Conservation (phyloP, 164 flowering plant species). For the Chloranthus sessilifolius region DNA sequence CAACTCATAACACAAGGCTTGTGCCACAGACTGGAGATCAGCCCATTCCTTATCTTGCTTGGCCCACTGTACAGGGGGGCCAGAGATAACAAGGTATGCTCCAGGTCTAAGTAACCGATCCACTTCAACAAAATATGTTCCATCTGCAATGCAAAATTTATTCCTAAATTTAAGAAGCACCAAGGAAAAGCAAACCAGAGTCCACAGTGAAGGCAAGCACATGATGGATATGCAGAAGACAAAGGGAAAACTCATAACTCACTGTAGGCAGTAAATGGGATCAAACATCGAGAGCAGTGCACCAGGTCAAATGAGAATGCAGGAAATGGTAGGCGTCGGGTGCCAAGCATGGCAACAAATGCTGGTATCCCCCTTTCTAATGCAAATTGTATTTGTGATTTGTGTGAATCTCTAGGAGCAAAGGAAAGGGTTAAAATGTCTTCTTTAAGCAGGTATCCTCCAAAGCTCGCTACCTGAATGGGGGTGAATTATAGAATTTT, state of each 20-base stretch:
- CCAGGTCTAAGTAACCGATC: conserved; percentile 93
- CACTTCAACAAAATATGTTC: conserved; percentile 89
- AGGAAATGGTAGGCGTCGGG: conserved; percentile 91
- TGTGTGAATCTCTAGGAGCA: conserved; percentile 99
- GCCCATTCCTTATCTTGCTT: conserved; percentile 99
- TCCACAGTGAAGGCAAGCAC: background rate
- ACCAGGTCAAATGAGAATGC: conserved; percentile 84
- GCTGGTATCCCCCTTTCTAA: conserved; percentile 95
- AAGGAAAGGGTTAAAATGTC: conserved; percentile 81
- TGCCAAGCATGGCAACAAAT: conserved; percentile 97
- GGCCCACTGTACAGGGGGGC: conserved; percentile 97
- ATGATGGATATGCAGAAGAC: background rate
- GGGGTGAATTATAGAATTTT: conserved; percentile 1
- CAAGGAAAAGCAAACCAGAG: background rate
- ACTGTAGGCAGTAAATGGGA: conserved; percentile 97
- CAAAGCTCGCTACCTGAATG: conserved; percentile 95
- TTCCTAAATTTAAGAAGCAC: conserved; percentile 8
- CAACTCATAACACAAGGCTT: conserved; percentile 83
- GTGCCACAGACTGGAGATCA: conserved; percentile 90
- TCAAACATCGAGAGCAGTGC: conserved; percentile 93
- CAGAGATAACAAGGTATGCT: conserved; percentile 90
- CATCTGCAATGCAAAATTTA: conserved; percentile 58
- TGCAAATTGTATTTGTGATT: conserved; percentile 94
- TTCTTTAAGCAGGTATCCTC: conserved; percentile 69
- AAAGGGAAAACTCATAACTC: conserved; percentile 27